Evolutionary conservation across 31 red algal genomes (phyloP), one percentile per base, ranked within the genome.

Genomic region (Asparagopsis taxiformis): DNA sequence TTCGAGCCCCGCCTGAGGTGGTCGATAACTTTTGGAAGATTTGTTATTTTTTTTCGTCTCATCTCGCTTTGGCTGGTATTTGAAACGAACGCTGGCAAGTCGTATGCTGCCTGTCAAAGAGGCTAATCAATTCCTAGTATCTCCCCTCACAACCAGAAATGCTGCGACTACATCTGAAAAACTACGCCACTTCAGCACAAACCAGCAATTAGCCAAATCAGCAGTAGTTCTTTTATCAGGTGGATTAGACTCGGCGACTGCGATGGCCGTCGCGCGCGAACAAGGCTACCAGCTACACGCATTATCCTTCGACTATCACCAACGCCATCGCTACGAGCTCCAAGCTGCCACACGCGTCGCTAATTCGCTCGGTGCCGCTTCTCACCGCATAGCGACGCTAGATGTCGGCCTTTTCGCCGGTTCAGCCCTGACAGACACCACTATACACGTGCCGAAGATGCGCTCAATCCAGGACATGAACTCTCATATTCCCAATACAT

Each of bases 211-310:
- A 0, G 7, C 59, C 5, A 70, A 75, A 31, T 66, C 56, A 13
- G 94, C 95, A 15, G 75, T 98, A 7, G 95, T 98, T 33, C 68
- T 98, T 11, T 60, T 98, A 10, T 89, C 82, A 31, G 95, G 95
- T 54, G 90, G 95, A 3, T 31, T 94, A 16, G 95, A 98, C 34
- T 89, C 83, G 2, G 85, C 90, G 3, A 98, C 95, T 10, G 54
- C 71, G 29, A 71, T 98, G 17, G 95, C 95, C 23, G 43, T 98
- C 19, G 91, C 95, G 19, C 52, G 28, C 3, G 26, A 57, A 1
- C 23, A 78, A 16, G 88, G 88, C 17, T 72, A 62, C 25, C 51
- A 39, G 31, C 59, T 54, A 13, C 60, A 69, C 68, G 74, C 95
- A 17, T 79, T 98, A n/a, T 65, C 50, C 3, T 98, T 98, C 63